Base-by-base conservation (phyloP, 2,329 filamentous ascomycete genomes). In the Hypoxylon sp. region DNA sequence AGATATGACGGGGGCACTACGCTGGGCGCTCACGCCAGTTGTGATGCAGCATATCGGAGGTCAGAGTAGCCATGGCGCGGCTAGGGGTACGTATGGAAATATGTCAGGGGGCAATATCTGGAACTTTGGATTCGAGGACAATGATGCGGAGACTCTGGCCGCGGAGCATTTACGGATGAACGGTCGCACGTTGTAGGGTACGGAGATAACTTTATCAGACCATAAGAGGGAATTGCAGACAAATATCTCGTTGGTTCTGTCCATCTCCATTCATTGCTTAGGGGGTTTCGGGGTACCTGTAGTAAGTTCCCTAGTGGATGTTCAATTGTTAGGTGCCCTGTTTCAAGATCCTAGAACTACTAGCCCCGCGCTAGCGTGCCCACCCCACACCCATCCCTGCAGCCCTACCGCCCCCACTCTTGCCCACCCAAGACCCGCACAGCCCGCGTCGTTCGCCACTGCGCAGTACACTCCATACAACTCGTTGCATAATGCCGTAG, bases 41-140 rank as follows among this genome's bases (percentile, higher is more conserved):
- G 61, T 76, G 29, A 72, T 76, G 52, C 74, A 76, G 54, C 74
- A 76, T 51, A 64, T 76, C 1, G 73, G 74, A 2, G 72, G 73
- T 2, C 66, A 70, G 46, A 75, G 74, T 37, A 70, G 69, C 11
- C 73, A 76, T 46, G 69, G 68, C 5, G 72, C 37, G 9, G 43
- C 27, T 51, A 32, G 65, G 62, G 9, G 54, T 53, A 41, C 56
- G 63, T 55, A 59, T 25, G 61, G 54, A 29, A 48, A 47, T 21
- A 16, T 71, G 71, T 54, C 51, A 25, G 14, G 59, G 67, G 74
- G 30, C 66, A 65, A 48, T 48, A 25, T 25, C 11, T 64, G 54
- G 55, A 60, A 64, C 29, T 64, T 50, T n/a, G 55, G 55, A 2
- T 75, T 75, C 16, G 74, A 75, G 60, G 51, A 46, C 8, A 71